Conservation (phyloP, 306 rosid species). For the Amphicarpaea edgeworthii region DNA sequence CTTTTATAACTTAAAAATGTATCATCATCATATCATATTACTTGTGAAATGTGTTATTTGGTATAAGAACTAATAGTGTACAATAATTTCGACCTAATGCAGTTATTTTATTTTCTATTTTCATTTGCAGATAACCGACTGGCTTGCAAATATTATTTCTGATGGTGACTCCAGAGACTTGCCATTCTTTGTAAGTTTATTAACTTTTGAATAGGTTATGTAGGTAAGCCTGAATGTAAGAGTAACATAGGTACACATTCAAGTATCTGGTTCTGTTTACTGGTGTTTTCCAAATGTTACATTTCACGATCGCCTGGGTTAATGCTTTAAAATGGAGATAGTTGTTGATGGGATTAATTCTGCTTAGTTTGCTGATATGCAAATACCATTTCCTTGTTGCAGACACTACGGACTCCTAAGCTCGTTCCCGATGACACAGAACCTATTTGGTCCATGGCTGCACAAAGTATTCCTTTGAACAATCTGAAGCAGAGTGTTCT, state of each 20-base stretch:
- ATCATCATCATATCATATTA: slow-evolving; percentile 18
- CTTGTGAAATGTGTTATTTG: background rate
- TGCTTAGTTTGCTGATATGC: slow-evolving; percentile 6
- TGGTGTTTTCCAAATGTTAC: slow-evolving; percentile 2
- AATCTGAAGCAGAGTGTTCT: slow-evolving; percentile 57
- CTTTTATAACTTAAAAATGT: slow-evolving; percentile 12
- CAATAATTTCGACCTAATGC: background rate
- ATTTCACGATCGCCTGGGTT: slow-evolving; percentile 4
- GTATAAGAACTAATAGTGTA: slow-evolving; percentile 19
- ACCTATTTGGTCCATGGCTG: slow-evolving; percentile 67
- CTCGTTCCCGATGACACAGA: slow-evolving; percentile 77
- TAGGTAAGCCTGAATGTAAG: background rate
- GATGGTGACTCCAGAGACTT: slow-evolving; percentile 93
- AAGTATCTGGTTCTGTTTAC: slow-evolving; percentile 17
- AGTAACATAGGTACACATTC: slow-evolving; percentile 11
- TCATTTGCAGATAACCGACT: slow-evolving; percentile 64
- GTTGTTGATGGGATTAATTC: background rate
- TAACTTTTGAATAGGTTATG: slow-evolving; percentile 22
- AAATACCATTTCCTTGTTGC: slow-evolving; percentile 36
- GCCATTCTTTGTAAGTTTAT: slow-evolving; percentile 77
- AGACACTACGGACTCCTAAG: slow-evolving; percentile 77
- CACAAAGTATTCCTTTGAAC: slow-evolving; percentile 55
- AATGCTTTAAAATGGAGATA: slow-evolving; percentile 10
- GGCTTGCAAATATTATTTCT: slow-evolving; percentile 77
- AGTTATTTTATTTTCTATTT: slow-evolving; percentile 23